Evolutionary conservation across 805 yeast genomes (phyloP).

Genomic region (Candida tibetensis): DNA sequence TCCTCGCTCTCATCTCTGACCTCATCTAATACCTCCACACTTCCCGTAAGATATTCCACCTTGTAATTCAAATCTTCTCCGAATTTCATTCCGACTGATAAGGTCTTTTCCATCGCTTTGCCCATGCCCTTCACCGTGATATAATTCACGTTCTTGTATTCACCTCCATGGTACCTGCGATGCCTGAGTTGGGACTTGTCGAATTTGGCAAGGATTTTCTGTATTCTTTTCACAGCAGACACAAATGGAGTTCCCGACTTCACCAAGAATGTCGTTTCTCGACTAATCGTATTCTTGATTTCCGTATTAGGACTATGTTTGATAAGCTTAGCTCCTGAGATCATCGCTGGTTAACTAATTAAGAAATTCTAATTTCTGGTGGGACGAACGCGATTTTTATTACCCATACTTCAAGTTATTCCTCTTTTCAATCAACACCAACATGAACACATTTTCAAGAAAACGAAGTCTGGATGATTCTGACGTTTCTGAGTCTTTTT

Average conservation of each 20-base stretch:
- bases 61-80: slow-evolving; percentile 46
- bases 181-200: slow-evolving; percentile 19
- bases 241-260: slow-evolving; percentile 69
- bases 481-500: slow-evolving; percentile 1
- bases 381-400: too few relatives aligned
- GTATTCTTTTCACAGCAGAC: slow-evolving; percentile 66
- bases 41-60: slow-evolving; percentile 62
- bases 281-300: slow-evolving; percentile 40
- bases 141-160: slow-evolving; percentile 40
- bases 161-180: slow-evolving; percentile 27
- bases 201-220: slow-evolving; percentile 48
- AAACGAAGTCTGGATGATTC: slow-evolving; percentile 15
- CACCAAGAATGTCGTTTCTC: slow-evolving; percentile 51
- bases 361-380: too few relatives aligned
- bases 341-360: too few relatives aligned
- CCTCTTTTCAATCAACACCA: too few relatives aligned
- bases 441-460: too few relatives aligned
- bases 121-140: slow-evolving; percentile 77
- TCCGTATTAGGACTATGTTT: slow-evolving; percentile 54
- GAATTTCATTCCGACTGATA: slow-evolving; percentile 62
- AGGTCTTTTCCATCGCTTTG: slow-evolving; percentile 54
- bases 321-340: slow-evolving; percentile 25
- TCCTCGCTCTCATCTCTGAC: slow-evolving; percentile 26
- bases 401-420: too few relatives aligned
- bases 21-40: slow-evolving; percentile 73